Percentiles rank a stretch among this genome's conserved stretches.
phyloP scores from a whole-genome alignment of 2,329 filamentous ascomycete genomes.

The Botryosphaeria agaves region DNA sequence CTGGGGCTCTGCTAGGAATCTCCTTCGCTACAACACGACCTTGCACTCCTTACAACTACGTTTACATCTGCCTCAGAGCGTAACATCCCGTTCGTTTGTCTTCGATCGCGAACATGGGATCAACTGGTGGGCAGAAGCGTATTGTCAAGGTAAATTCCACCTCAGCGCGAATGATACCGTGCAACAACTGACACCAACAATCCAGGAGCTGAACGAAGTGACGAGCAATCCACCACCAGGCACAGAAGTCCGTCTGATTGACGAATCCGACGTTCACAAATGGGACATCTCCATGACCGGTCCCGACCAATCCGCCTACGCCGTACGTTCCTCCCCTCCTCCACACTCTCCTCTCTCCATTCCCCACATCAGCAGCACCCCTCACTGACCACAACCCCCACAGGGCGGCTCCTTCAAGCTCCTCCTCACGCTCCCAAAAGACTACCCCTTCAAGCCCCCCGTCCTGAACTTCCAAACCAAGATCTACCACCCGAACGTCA shows the following conservation, averaged over 20 bases:
- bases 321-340: constrained; percentile 28
- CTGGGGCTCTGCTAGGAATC: not conserved
- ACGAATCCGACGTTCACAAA: constrained; percentile 47
- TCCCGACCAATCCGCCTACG: constrained; percentile 45
- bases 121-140: not conserved
- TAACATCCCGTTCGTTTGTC: too few species aligned
- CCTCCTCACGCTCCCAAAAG: constrained; percentile 51
- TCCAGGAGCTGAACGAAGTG: constrained; percentile 45
- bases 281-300: constrained; percentile 54
- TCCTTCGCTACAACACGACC: not conserved
- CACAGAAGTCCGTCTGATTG: constrained; percentile 36
- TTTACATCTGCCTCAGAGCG: not conserved
- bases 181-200: constrained; percentile 3
- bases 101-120: not conserved
- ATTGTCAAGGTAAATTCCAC: constrained; percentile 1
- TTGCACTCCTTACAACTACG: not conserved
- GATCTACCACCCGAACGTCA: constrained; percentile 91
- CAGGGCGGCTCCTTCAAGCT: constrained; percentile 60
- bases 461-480: constrained; percentile 66
- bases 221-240: constrained; percentile 36
- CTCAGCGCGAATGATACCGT: not conserved
- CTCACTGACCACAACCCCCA: constrained; percentile 1
- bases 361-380: not conserved
- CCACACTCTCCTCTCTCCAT: too few species aligned
- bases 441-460: constrained; percentile 85